A percentile compares a stretch with the other conserved stretches of the same genome.
phyloP scores from a whole-genome alignment of 139 green algal genomes.

The Coelastrella sp. region DNA sequence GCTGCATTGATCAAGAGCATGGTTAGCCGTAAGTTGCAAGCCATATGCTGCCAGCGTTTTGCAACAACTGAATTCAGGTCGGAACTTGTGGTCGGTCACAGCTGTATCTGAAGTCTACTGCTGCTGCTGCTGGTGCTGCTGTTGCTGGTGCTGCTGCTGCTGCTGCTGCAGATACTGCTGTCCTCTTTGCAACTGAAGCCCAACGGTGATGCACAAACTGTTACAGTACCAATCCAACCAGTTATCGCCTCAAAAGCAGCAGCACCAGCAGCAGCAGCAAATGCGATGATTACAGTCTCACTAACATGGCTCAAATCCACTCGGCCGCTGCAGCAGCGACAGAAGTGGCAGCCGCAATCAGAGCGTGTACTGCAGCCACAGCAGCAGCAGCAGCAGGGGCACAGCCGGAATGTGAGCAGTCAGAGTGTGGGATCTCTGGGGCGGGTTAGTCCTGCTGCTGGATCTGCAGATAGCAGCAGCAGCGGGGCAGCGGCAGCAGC shows the following conservation, averaged over 20 bases:
- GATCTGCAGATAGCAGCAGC: not conserved
- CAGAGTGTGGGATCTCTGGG: not conserved
- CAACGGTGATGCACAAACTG: not conserved
- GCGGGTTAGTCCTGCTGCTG: not conserved
- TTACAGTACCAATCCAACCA: not conserved
- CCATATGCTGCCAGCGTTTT: not conserved
- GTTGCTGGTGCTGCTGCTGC: too few species aligned
- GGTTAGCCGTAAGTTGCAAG: not conserved
- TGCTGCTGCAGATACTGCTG: too few species aligned
- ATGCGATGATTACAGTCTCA: not conserved
- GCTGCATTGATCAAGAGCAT: not conserved
- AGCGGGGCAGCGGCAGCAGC: not conserved
- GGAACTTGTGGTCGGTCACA: not conserved
- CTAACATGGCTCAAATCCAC: constrained; percentile 19
- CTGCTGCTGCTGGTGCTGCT: not conserved
- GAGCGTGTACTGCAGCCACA: not conserved
- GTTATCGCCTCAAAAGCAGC: not conserved
- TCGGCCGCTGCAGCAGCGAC: not conserved
- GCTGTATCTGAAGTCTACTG: constrained; percentile 2
- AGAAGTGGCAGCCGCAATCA: not conserved
- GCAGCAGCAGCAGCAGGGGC: not conserved
- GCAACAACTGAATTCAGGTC: not conserved
- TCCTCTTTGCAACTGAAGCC: not conserved
- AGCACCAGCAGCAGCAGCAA: not conserved
- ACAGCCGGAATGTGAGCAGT: not conserved